These are phyloP conservation scores for Onygenales sp. DNA, from an alignment of 2,329 filamentous ascomycete species.

Conservation along the genomic window DNA sequence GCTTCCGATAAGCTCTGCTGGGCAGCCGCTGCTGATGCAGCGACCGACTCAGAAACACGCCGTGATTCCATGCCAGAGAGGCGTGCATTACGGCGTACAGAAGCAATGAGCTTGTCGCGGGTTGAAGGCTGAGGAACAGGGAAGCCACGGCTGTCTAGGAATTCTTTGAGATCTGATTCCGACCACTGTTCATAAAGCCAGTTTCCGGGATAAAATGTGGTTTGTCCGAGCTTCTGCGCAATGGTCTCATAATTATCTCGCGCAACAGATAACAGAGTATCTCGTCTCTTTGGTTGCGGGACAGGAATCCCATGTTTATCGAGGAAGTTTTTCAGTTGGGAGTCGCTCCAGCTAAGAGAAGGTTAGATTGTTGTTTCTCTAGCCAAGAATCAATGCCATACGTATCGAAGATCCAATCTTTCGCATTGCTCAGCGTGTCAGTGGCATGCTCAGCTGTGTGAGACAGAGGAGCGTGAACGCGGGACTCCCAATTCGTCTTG, in stretches of 20 bases:
- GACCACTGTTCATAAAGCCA: constrained; percentile 91
- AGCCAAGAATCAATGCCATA: constrained; percentile 24
- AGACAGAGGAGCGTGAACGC: constrained; percentile 65
- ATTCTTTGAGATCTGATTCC: constrained; percentile 87
- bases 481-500: constrained; percentile 76
- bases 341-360: constrained; percentile 69
- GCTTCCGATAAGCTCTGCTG: constrained; percentile 70
- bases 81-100: constrained; percentile 82
- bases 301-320: constrained; percentile 81
- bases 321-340: constrained; percentile 84
- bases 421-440: constrained; percentile 60
- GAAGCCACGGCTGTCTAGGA: constrained; percentile 81
- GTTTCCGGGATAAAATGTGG: constrained; percentile 78
- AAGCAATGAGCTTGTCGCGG: constrained; percentile 80
- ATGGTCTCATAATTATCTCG: constrained; percentile 72
- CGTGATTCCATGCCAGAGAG: constrained; percentile 62
- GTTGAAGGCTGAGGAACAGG: constrained; percentile 73
- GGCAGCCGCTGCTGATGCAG: constrained; percentile 57
- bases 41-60: constrained; percentile 50
- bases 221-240: constrained; percentile 68
- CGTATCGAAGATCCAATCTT: constrained; percentile 87
- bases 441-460: constrained; percentile 67
- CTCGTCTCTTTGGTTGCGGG: constrained; percentile 77
- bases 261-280: constrained; percentile 66
- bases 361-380: constrained; percentile 25